Evolutionary conservation across 768 basidiomycete genomes (phyloP).

Genomic region (Rhizopogon sp.): DNA sequence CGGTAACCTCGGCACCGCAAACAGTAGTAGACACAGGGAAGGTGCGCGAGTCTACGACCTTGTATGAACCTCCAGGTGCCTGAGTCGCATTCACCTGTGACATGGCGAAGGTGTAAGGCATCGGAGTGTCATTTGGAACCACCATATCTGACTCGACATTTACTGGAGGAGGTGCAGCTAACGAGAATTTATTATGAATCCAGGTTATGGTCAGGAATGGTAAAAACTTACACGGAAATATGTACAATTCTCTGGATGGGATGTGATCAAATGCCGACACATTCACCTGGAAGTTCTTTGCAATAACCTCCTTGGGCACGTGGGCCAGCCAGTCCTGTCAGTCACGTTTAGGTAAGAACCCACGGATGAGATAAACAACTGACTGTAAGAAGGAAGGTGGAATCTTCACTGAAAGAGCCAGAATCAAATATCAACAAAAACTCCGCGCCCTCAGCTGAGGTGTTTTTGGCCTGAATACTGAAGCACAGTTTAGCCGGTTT

Average conservation of each 20-base stretch:
- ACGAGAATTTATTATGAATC: background rate
- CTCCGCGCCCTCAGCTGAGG: constrained; percentile 41
- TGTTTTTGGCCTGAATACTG: constrained; percentile 47
- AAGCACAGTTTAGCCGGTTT: background rate
- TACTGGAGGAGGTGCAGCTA: constrained; percentile 38
- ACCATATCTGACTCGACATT: constrained; percentile 39
- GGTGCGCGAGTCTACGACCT: constrained; percentile 51
- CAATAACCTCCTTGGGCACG: constrained; percentile 50
- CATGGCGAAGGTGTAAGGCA: constrained; percentile 50
- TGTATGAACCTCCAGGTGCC: constrained; percentile 51
- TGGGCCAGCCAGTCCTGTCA: constrained; percentile 64
- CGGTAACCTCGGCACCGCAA: constrained; percentile 50
- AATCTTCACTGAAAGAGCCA: constrained; percentile 49
- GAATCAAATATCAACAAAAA: constrained; percentile 45
- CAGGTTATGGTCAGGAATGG: background rate
- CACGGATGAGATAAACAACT: background rate
- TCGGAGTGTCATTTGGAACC: constrained; percentile 43
- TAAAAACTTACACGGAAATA: constrained; percentile 36
- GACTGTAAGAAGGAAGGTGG: constrained; percentile 43
- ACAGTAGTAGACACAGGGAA: constrained; percentile 52
- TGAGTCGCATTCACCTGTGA: constrained; percentile 40
- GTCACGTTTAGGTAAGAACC: background rate
- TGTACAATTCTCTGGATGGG: constrained; percentile 50
- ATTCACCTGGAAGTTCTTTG: constrained; percentile 56
- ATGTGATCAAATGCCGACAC: constrained; percentile 50